Evolutionary conservation across 169 alveolate genomes (phyloP).

Genomic region (Cyclospora cayetanensis): DNA sequence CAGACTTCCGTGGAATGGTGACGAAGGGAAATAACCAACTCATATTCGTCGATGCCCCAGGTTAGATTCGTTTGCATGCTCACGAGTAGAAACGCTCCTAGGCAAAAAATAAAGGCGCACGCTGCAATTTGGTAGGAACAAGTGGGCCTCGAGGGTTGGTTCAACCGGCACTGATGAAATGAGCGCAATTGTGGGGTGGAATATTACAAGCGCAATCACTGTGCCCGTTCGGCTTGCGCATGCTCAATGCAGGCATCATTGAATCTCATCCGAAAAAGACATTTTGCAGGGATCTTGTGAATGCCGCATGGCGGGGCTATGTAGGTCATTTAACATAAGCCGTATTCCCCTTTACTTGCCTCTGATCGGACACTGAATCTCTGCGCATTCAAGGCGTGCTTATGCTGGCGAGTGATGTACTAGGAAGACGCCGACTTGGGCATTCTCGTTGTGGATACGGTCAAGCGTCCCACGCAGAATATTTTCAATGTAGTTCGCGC

Average conservation of each 20-base stretch:
- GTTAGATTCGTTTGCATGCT: conserved; percentile 31
- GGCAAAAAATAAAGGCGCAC: too few species aligned
- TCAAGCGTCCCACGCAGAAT: conserved; percentile 85
- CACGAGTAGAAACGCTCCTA: neutral
- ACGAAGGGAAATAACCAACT: conserved; percentile 81
- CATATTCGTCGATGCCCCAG: conserved; percentile 87
- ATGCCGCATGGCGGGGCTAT: conserved; percentile 88
- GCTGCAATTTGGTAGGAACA: too few species aligned
- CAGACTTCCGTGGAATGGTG: conserved; percentile 76
- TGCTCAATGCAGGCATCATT: conserved; percentile 75
- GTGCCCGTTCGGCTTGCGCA: neutral
- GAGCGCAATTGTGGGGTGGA: too few species aligned
- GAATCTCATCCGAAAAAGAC: conserved; percentile 84
- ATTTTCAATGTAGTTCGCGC: conserved; percentile 79
- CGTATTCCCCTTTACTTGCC: neutral
- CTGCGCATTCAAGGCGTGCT: neutral
- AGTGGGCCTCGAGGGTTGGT: too few species aligned
- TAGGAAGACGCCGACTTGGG: conserved; percentile 87
- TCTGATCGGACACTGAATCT: neutral
- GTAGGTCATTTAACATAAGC: conserved; percentile 49
- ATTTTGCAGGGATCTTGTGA: conserved; percentile 83
- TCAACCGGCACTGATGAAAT: too few species aligned
- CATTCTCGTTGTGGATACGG: conserved; percentile 84
- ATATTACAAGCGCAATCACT: too few species aligned
- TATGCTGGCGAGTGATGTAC: neutral